These are phyloP conservation scores for Fistulinella prunicolor DNA, from an alignment of 768 basidiomycete species.

Conservation along the genomic window DNA sequence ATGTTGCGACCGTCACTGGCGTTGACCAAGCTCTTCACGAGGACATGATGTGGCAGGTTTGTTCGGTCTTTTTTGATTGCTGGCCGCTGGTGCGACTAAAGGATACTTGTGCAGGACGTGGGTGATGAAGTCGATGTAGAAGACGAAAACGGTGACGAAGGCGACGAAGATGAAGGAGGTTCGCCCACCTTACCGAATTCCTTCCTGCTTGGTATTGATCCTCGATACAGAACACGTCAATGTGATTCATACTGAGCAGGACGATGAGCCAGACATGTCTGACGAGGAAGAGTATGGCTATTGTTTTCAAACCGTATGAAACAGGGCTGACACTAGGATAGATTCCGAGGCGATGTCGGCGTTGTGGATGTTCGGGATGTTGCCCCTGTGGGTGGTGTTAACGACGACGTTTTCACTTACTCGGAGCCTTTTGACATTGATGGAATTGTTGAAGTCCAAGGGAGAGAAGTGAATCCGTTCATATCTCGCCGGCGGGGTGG, in stretches of 20 bases:
- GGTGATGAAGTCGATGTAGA: constrained; percentile 51
- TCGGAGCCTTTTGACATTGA: constrained; percentile 50
- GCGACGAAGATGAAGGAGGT: constrained; percentile 36
- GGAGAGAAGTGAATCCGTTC: constrained; percentile 39
- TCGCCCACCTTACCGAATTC: background rate
- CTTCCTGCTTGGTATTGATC: constrained; percentile 9
- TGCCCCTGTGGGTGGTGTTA: constrained; percentile 24
- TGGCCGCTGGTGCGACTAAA: constrained; percentile 11
- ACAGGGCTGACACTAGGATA: constrained; percentile 23
- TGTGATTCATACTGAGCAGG: constrained; percentile 61
- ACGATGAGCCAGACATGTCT: constrained; percentile 60
- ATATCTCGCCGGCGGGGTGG: constrained; percentile 54
- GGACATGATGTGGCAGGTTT: constrained; percentile 59
- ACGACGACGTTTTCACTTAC: constrained; percentile 55
- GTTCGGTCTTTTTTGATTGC: constrained; percentile 12
- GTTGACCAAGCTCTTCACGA: constrained; percentile 48
- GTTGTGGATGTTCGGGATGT: constrained; percentile 36
- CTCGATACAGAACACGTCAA: constrained; percentile 44
- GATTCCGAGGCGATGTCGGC: constrained; percentile 41
- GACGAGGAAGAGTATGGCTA: constrained; percentile 62
- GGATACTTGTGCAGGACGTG: constrained; percentile 43
- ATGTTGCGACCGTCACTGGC: constrained; percentile 49
- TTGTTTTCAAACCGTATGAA: background rate
- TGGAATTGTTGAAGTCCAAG: constrained; percentile 39
- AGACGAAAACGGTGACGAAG: constrained; percentile 62